Evolutionary conservation across 2,329 filamentous ascomycete species (phyloP), one percentile per base, ranked within the genome.

Genomic region (Phaeosphaeriaceae sp.): DNA sequence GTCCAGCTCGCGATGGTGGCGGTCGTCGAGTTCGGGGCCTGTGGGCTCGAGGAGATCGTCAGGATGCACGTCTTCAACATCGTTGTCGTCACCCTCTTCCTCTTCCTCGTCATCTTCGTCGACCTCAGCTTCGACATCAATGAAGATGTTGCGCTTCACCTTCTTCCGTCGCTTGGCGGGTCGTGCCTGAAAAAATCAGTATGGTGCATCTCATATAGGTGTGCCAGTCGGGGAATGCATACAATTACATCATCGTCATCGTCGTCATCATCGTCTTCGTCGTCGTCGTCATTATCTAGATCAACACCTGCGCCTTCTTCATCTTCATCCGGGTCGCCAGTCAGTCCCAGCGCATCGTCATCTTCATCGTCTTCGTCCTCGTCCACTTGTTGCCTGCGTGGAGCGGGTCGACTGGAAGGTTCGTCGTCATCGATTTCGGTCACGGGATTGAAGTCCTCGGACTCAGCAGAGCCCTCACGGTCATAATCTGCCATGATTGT

Each of bases 91-190:
- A 48, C 91, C 91, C 48, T 82, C 91, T 62, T 90, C 86, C 46
- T 96, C 92, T 62, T 95, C 91, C 62, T 72, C 69, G 42, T 97
- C 93, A 58, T 96, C 87, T 50, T 89, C 94, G 68, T 97, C 94
- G 62, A 99, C 94, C 77, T 97, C 94, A 72, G 94, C 94, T 81
- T 99, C 94, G 67, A 93, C 90, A 85, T 99, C 94, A 77, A 99
- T 87, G 84, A 97, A 97, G 67, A 88, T 87, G 63, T 90, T 90
- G 56, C 90, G 85, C 58, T 83, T 83, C 58, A 89, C 86, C 71
- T 85, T 85, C 72, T 87, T 87, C 68, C 81, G 77, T 49, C 92
- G 89, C 75, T 97, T 97, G 64, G 88, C 84, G 48, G 90, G 89
- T 67, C 90, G 85, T 49, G 81, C 82, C 82, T 87, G 62, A 28